Evolutionary conservation across 768 basidiomycete species (phyloP).

Genomic region (Jaapia argillacea): DNA sequence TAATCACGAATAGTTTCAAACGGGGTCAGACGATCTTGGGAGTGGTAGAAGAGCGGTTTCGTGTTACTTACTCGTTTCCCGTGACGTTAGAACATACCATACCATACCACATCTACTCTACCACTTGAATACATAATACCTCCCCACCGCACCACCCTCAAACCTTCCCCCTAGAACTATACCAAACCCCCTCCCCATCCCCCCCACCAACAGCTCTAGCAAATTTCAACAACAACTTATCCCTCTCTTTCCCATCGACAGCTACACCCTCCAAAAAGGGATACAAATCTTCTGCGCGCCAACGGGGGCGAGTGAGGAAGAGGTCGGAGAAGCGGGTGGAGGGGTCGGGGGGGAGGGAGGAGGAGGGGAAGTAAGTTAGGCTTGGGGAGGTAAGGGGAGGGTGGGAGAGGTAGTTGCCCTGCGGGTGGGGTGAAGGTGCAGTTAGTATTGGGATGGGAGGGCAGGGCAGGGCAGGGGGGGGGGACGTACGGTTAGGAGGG

Average conservation of each 20-base stretch:
- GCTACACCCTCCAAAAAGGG: slow-evolving; percentile 80
- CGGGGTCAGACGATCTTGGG: too few species aligned
- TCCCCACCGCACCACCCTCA: too few species aligned
- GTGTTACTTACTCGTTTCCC: too few species aligned
- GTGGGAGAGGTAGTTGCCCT: slow-evolving; percentile 70
- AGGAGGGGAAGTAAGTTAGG: slow-evolving; percentile 68
- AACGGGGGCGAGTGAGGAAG: slow-evolving; percentile 69
- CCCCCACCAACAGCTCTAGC: slow-evolving; percentile 67
- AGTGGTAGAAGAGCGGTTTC: too few species aligned
- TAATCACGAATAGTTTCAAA: too few species aligned
- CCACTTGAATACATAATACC: too few species aligned
- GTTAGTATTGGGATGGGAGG: not conserved
- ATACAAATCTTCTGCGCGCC: slow-evolving; percentile 71
- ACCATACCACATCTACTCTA: too few species aligned
- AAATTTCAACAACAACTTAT: slow-evolving; percentile 81
- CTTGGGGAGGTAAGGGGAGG: slow-evolving; percentile 20
- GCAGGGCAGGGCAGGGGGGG: slow-evolving; percentile 4
- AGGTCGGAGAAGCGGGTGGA: slow-evolving; percentile 78
- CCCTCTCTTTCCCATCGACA: slow-evolving; percentile 77
- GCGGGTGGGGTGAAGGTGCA: not conserved
- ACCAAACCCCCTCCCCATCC: slow-evolving; percentile 59
- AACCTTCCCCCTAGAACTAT: slow-evolving; percentile 55
- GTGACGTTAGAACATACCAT: too few species aligned
- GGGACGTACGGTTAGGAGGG: slow-evolving; percentile 57
- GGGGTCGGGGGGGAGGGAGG: slow-evolving; percentile 67